Evolutionary conservation across 805 yeast genomes (phyloP).

Genomic region (Candida wancherniae): DNA sequence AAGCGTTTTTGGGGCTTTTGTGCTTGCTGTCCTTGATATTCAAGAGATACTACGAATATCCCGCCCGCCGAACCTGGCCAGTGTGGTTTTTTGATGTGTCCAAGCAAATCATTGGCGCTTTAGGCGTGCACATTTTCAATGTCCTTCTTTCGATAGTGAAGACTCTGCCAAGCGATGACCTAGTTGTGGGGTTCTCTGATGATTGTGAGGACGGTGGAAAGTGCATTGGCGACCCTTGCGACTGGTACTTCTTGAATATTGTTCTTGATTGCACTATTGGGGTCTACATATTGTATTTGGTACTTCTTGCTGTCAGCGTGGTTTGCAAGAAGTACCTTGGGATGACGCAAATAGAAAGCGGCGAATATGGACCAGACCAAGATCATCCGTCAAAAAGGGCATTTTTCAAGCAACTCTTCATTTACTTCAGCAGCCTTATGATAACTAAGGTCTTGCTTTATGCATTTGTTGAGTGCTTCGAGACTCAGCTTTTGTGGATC

Average conservation of each 20-base stretch:
- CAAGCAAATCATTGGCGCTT: constrained; percentile 84
- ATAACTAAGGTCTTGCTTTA: constrained; percentile 65
- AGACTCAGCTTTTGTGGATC: constrained; percentile 42
- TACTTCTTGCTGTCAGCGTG: constrained; percentile 44
- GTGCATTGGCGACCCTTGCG: constrained; percentile 63
- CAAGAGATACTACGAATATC: constrained; percentile 76
- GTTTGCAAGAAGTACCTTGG: constrained; percentile 41
- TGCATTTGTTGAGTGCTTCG: constrained; percentile 60
- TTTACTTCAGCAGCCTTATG: constrained; percentile 61
- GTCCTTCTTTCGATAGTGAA: constrained; percentile 63
- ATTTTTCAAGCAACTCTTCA: constrained; percentile 63
- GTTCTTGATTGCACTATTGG: constrained; percentile 92
- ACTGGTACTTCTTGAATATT: constrained; percentile 88
- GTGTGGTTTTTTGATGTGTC: constrained; percentile 89
- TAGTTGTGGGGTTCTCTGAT: constrained; percentile 19
- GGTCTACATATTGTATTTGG: constrained; percentile 64
- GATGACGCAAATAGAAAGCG: constrained; percentile 42
- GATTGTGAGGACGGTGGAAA: constrained; percentile 14
- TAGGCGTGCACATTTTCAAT: constrained; percentile 78
- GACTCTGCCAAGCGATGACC: constrained; percentile 18
- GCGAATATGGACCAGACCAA: constrained; percentile 61
- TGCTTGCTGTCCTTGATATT: constrained; percentile 69
- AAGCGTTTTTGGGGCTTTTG: constrained; percentile 67
- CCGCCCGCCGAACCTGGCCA: constrained; percentile 75
- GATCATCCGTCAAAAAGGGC: constrained; percentile 49